Base-by-base conservation (phyloP, 2,329 filamentous ascomycete genomes). In the Ceratocystis lukuohia region DNA sequence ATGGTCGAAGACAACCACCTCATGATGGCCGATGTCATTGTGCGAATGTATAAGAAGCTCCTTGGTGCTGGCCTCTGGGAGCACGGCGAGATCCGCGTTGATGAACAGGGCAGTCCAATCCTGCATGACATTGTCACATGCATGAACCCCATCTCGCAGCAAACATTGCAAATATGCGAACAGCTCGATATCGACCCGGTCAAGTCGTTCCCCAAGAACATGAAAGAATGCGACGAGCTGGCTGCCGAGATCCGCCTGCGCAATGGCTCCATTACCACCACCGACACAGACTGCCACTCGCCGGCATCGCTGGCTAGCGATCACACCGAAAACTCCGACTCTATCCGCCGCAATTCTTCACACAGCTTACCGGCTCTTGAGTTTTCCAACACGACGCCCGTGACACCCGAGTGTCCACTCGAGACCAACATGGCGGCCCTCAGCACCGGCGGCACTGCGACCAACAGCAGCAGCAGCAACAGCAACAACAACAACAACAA, bases 41-140 rank as follows among this genome's bases (percentile, higher is more conserved):
- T 86, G 72, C 86, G 86, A 74, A 78, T 87, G 25, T 87, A 86
- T 73, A 77, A 79, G 65, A 86, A 87, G 83, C 80, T 87, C 59
- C 79, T 82, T 68, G 82, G 77, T 68, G 76, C 77, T 22, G 81
- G 86, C 70, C 72, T 77, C 2, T 87, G 84, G 84, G 81, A 83
- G 12, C 76, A 86, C 17, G 83, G 80, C n/a, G 83, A 86, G 71
- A 84, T 84, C 2, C 82, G 84, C 69, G 75, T 85, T 70, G 87
- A 87, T 72, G 83, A 85, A 69, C 78, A 82, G 64, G 83, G 83
- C 44, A 81, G 84, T 70, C 84, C 84, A 2, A 80, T 86, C 30
- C 84, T 87, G 65, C 84, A 87, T 75, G 82, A 86, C 72, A 86
- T 87, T 68, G 83, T 84, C 44, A 67, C 62, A 5, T 28, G 22